These are phyloP conservation scores for Castanospermum australe DNA, from an alignment of 306 rosid genomes.

Conservation along the genomic window DNA sequence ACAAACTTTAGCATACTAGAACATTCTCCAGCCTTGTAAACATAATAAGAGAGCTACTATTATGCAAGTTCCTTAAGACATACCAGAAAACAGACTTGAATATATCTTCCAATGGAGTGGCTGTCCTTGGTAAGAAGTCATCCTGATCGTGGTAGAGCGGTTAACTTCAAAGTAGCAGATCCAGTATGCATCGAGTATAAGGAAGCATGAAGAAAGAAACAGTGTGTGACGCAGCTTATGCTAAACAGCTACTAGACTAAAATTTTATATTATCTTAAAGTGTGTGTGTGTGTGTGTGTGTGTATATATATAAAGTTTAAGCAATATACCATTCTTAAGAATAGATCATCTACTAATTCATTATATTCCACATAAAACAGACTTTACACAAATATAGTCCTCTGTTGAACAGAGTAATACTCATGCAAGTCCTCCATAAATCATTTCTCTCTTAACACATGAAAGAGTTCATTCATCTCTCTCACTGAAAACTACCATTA, in stretches of 20 bases:
- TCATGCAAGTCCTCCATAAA: neutral
- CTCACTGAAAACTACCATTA: neutral
- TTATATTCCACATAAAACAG: neutral
- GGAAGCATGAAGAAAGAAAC: neutral
- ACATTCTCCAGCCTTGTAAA: constrained; percentile 17
- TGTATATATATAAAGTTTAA: neutral
- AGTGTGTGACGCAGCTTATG: constrained; percentile 11
- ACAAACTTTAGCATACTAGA: neutral
- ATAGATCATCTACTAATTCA: neutral
- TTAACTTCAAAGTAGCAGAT: constrained; percentile 24
- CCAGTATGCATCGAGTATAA: neutral
- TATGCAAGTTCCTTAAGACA: neutral
- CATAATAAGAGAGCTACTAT: neutral
- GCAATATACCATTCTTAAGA: neutral
- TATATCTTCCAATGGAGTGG: constrained; percentile 96
- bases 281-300: no score
- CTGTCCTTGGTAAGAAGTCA: constrained; percentile 95
- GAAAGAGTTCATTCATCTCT: neutral
- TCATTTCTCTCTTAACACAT: neutral
- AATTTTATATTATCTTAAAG: neutral
- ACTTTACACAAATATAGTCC: neutral
- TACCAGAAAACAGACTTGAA: constrained; percentile 97
- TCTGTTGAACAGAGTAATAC: neutral
- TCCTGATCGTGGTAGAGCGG: constrained; percentile 55
- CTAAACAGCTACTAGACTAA: neutral